Evolutionary conservation across 140 eudicot genomes (phyloP).

Genomic region (Flaveria floridana): DNA sequence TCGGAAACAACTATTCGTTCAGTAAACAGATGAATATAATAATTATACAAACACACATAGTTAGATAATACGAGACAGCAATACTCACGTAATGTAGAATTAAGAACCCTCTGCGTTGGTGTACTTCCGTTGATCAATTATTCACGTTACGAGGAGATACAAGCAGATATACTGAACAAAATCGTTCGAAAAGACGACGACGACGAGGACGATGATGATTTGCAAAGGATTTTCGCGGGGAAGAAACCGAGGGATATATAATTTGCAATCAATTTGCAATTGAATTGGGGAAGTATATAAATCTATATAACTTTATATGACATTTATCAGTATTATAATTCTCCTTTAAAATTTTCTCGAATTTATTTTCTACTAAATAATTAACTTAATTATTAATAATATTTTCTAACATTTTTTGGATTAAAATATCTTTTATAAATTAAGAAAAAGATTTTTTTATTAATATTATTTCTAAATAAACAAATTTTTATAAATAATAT

Average conservation of each 20-base stretch:
- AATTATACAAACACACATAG: background rate
- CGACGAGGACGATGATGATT: background rate
- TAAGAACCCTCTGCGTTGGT: conserved; percentile 13
- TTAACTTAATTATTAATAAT: too few species aligned
- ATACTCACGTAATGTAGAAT: conserved; percentile 23
- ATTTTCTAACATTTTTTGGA: too few species aligned
- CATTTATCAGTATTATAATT: too few species aligned
- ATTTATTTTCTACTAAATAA: too few species aligned
- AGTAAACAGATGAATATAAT: background rate
- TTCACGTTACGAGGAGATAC: conserved; percentile 8
- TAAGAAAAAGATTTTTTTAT: too few species aligned
- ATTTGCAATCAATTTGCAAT: too few species aligned
- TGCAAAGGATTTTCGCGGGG: conserved; percentile 27
- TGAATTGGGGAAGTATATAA: too few species aligned
- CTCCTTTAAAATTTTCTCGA: too few species aligned
- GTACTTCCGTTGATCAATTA: background rate
- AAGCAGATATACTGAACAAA: conserved; percentile 3
- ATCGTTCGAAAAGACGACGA: background rate
- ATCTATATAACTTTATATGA: too few species aligned
- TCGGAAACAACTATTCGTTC: background rate
- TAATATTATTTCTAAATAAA: too few species aligned
- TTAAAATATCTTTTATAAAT: too few species aligned
- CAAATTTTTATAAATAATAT: too few species aligned
- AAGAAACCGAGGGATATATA: background rate
- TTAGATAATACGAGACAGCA: conserved; percentile 7